Conservation (phyloP, 768 basidiomycete species). For the Suillus bovinus region DNA sequence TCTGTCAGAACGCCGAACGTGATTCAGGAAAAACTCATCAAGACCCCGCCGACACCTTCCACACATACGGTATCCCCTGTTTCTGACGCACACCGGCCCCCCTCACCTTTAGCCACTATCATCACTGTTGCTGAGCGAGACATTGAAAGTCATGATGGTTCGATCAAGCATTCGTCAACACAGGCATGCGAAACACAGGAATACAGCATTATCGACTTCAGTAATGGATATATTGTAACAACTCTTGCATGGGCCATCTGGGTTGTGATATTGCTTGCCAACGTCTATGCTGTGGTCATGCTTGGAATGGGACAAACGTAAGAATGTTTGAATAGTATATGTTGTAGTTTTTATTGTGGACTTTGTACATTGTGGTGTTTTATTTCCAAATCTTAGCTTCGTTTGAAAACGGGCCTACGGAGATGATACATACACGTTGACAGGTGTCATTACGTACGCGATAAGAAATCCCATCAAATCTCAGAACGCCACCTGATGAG, state of each 20-base stretch:
- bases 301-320: constrained; percentile 34
- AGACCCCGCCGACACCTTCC: not conserved
- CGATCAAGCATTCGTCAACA: constrained; percentile 8
- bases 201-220: constrained; percentile 38
- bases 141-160: not conserved
- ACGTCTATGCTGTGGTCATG: constrained; percentile 52
- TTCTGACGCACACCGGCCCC: constrained; percentile 17
- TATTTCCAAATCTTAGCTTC: not conserved
- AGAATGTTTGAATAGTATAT: no score
- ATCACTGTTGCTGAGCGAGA: not conserved
- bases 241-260: constrained; percentile 47
- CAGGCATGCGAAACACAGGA: constrained; percentile 15
- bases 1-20: constrained; percentile 13
- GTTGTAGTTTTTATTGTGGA: not conserved
- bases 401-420: not conserved
- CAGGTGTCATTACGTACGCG: not conserved
- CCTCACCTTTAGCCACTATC: not conserved
- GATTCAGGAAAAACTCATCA: not conserved
- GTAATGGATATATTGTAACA: constrained; percentile 40
- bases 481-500: constrained; percentile 49
- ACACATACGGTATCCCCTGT: not conserved
- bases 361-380: not conserved
- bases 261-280: constrained; percentile 48
- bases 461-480: not conserved
- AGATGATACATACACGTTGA: not conserved